A percentile compares a stretch with the other conserved stretches of the same genome.
Evolutionary conservation across 2,329 filamentous ascomycete species (phyloP).

Genomic region (Cladosporium cucumerinum): DNA sequence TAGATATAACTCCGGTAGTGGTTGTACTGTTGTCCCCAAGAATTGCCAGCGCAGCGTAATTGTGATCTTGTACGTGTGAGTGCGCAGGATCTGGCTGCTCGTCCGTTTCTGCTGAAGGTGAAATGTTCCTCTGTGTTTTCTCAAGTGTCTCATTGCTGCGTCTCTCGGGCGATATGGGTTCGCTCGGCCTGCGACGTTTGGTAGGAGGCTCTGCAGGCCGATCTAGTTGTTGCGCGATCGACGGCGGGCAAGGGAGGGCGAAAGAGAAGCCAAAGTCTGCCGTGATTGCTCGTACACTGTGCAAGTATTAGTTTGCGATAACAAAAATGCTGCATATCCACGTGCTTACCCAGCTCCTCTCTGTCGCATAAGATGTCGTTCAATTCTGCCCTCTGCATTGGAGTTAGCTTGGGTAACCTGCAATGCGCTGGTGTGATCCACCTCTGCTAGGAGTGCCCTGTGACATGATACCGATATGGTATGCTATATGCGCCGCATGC

Average conservation of each 20-base stretch:
- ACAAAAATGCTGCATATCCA: neutral
- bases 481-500: conserved; percentile 15
- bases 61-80: too few relatives aligned
- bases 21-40: neutral
- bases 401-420: neutral
- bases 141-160: neutral
- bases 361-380: conserved; percentile 34
- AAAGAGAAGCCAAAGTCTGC: conserved; percentile 33
- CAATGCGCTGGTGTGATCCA: neutral
- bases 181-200: conserved; percentile 19
- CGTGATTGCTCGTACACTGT: conserved; percentile 26
- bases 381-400: conserved; percentile 28
- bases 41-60: too few relatives aligned
- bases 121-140: too few relatives aligned
- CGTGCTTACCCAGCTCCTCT: conserved; percentile 30
- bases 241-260: conserved; percentile 14
- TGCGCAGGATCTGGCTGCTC: neutral
- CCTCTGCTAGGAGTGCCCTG: conserved; percentile 26
- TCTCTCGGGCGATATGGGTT: neutral
- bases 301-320: neutral
- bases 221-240: conserved; percentile 3
- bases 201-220: conserved; percentile 20
- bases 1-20: too few relatives aligned
- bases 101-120: neutral
- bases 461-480: conserved; percentile 26